Base-by-base conservation (phyloP, 345 rosid species). In the Hypericum perforatum region DNA sequence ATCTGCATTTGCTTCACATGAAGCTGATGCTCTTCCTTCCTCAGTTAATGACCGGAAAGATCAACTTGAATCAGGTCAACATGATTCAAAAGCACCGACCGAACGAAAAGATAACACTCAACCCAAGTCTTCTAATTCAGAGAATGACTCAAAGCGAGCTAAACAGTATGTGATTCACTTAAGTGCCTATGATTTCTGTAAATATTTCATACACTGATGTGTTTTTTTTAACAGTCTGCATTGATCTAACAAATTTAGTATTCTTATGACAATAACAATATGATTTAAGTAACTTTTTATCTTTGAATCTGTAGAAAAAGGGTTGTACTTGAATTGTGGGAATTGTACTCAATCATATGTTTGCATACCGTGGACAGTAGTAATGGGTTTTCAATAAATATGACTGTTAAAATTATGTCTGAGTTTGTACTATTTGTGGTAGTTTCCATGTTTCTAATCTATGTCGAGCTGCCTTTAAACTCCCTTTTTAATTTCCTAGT, bases 121-220 rank as follows among this genome's bases (percentile, higher is more conserved):
- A 52, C 41, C 60, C 9, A 68, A 62, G 57, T 43, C 60, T 42
- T 46, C 63, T 46, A 42, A 51, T 45, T 47, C 63, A 38, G 72
- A 68, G 47, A 53, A 43, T 37, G 72, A 68, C 37, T 57, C 72
- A 58, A 68, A 68, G 53, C 72, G 67, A 47, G 72, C 72, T 62
- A 86, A 89, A 79, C 99, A 89, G 99, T 94, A 79, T 58, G 99
- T 69, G 12, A 37, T 14, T 13, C 22, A 46, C 7, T 5, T 6
- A 13, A 13, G 16, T 14, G 14, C 22, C 10, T 16, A 11, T 12
- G 8, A 22, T 22, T 53, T 16, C 42, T 16, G 5, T 44, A 40
- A 11, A 5, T 4, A 10, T 16, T 37, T n/a, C 41, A 29, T 8
- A 7, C 8, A 14, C 56, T 36, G 15, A 12, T 37, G 22, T 8